Percentiles rank a stretch among this genome's conserved stretches.
Evolutionary conservation across 805 yeast species (phyloP).

Genomic region (Monosporozyma unispora): DNA sequence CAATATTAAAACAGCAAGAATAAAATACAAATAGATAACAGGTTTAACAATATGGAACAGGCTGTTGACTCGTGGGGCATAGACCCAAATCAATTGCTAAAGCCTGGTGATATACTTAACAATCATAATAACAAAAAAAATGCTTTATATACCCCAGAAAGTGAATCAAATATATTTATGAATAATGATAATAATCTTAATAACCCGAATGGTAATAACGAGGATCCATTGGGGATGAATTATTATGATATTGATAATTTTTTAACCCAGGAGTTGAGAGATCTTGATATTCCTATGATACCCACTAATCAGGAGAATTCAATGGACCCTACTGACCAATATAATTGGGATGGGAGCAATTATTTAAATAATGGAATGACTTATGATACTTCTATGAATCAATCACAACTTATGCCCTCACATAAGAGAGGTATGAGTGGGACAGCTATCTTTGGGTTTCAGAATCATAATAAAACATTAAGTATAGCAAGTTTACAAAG

Average conservation of each 20-base stretch:
- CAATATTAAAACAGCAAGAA: not conserved
- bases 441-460: conserved; percentile 70
- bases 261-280: conserved; percentile 50
- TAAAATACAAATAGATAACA: not conserved
- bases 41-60: conserved; percentile 1
- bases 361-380: conserved; percentile 4
- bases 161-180: not conserved
- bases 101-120: not conserved
- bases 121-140: not conserved
- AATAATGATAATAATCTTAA: not conserved
- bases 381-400: not conserved
- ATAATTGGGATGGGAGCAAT: not conserved
- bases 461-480: conserved; percentile 52
- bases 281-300: conserved; percentile 51
- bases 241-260: conserved; percentile 47
- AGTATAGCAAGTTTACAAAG: conserved; percentile 44
- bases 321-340: not conserved
- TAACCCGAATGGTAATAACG: not conserved
- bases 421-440: conserved; percentile 66
- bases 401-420: conserved; percentile 8
- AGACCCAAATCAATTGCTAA: conserved; percentile 1
- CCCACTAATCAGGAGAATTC: conserved; percentile 6
- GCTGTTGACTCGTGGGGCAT: conserved; percentile 3
- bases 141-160: not conserved
- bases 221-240: conserved; percentile 27